These are phyloP conservation scores for Raffaelea albimanens DNA, from an alignment of 2,329 filamentous ascomycete species.

Conservation along the genomic window DNA sequence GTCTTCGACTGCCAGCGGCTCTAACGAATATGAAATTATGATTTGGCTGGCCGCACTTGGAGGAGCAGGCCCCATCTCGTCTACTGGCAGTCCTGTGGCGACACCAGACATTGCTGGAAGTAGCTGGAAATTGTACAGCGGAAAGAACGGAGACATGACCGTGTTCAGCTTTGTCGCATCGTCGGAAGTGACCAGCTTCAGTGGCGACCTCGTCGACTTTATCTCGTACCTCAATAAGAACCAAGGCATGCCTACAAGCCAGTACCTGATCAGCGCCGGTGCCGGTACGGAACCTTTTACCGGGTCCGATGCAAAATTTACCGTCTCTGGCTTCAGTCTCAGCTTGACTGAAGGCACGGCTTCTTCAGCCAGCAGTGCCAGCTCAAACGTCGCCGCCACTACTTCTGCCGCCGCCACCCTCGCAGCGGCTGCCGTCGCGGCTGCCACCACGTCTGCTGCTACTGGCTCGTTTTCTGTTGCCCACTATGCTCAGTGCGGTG, in stretches of 20 bases:
- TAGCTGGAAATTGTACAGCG: conserved; percentile 50
- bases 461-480: conserved; percentile 1
- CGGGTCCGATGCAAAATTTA: conserved; percentile 26
- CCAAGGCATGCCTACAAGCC: conserved; percentile 35
- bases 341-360: background rate
- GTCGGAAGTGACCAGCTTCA: conserved; percentile 39
- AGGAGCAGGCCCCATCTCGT: conserved; percentile 48
- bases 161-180: conserved; percentile 46
- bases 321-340: conserved; percentile 12
- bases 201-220: conserved; percentile 48
- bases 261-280: conserved; percentile 44
- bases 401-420: background rate
- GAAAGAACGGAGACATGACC: conserved; percentile 48
- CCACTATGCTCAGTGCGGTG: conserved; percentile 19
- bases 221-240: conserved; percentile 41
- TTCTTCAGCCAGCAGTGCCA: background rate
- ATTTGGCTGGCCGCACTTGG: conserved; percentile 52
- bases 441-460: background rate
- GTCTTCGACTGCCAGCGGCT: conserved; percentile 29
- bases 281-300: conserved; percentile 49
- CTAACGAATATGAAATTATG: conserved; percentile 53
- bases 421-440: background rate
- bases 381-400: background rate
- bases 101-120: conserved; percentile 42
- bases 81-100: conserved; percentile 40